Evolutionary conservation across 352 stramenopile species (phyloP), one percentile per base, ranked within the genome.

Genomic region (Phytophthora lateralis): DNA sequence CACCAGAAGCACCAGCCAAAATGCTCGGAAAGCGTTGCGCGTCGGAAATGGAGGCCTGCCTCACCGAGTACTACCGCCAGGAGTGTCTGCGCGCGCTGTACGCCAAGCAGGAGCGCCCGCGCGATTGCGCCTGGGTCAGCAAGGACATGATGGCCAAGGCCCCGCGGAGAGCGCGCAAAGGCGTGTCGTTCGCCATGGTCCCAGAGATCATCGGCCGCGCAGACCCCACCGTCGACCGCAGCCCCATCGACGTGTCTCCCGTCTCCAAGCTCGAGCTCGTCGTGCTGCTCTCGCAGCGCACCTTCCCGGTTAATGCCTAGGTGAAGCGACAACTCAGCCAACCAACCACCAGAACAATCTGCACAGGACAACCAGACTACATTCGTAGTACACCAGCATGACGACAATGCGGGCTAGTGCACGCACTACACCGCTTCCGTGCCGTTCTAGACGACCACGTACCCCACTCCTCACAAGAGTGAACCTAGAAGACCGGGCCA

Each of bases 51-150:
- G 83, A 92, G 71, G 77, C 78, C 39, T 80, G 75, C 68, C 63
- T 93, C 50, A 93, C 84, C 30, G 84, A 93, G 71, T 93, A 86
- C 73, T 93, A 93, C 70, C 81, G 84, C 56, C 81, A 89, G 51
- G 84, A 91, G 63, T 93, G 84, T 47, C 76, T 93, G 43, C 81
- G 81, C 49, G 72, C 84, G 42, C 72, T 93, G 54, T 91, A 93
- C 73, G 78, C 75, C 60, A 86, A 85, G 69, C 75, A 85, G 51
- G 60, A 78, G 38, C 66, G 69, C 14, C 69, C 66, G 45, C 64
- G 69, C 42, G 60, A 81, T 35, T 83, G 74, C 57, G 55, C 75
- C 7, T 84, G 75, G 63, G 72, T 80, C 38, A 78, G 42, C 66
- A 78, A 71, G 64, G 69, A 74, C 49, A 81, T 79, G 75, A 83